Evolutionary conservation across 371 early-diverging fungal species (phyloP), one percentile per base, ranked within the genome.

Genomic region (Funneliformis caledonium): DNA sequence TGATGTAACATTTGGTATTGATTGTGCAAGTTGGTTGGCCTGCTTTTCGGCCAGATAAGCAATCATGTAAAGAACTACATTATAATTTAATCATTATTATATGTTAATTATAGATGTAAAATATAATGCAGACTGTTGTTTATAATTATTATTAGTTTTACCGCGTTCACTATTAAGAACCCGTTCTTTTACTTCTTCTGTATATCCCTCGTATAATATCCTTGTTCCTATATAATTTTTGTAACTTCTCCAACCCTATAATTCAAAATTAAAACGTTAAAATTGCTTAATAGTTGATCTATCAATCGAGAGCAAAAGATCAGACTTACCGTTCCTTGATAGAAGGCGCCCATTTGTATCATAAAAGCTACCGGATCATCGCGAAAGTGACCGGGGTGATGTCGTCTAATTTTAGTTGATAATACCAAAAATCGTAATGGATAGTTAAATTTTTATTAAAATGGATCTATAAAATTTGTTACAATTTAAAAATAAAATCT

Each of bases 221-320:
- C 90, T 89, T 16, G 91, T 87, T 14, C 95, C 95, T 78, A 95
- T 92, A 83, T 94, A 94, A 77, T 91, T 87, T 81, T 91, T 90
- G 82, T 95, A 94, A 22, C 93, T 92, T 84, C 94, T 89, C 94
- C 94, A 95, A 4, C 93, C 95, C 92, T 93, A 82, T 60, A 80
- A 14, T 19, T 52, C 31, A 67, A 26, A 62, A 56, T 68, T 72
- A 52, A 31, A 9, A 62, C 12, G 26, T 31, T 64, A 56, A 14
- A 2, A 11, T 47, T 2, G 42, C 60, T 19, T 31, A 62, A 37
- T 37, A 37, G 37, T 37, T 37, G 37, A 37, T 37, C 43, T 16
- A 12, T 14, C 9, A 61, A 70, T 2, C 33, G 45, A 72, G 26
- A 31, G 10, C 5, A 47, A 52, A 50, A 72, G 31, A 75, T n/a